phyloP scores from a whole-genome alignment of 2,329 filamentous ascomycete genomes.

The Neofusicoccum laricinum region DNA sequence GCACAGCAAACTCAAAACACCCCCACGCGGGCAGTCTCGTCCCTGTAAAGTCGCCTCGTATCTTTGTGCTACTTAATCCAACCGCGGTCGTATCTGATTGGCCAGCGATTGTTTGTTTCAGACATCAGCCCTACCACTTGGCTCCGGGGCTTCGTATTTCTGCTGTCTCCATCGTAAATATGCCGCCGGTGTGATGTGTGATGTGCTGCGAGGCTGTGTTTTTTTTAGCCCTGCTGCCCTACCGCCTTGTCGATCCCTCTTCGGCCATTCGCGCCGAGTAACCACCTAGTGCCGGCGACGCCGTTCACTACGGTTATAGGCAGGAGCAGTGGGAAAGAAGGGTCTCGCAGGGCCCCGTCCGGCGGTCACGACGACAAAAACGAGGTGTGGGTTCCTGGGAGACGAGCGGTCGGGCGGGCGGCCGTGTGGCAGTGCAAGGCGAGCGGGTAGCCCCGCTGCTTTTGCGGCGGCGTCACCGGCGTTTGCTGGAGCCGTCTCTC shows the following conservation, averaged over 20 bases:
- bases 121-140: conserved; percentile 6
- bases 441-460: background rate
- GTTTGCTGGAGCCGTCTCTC: too few relatives aligned
- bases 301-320: conserved; percentile 2
- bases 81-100: background rate
- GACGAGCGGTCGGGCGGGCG: background rate
- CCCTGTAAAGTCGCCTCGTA: background rate
- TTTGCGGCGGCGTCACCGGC: background rate
- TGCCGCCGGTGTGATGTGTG: background rate
- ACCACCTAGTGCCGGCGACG: background rate
- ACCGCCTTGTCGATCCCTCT: background rate
- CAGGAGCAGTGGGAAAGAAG: background rate
- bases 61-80: background rate
- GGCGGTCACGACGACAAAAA: background rate
- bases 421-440: conserved; percentile 9
- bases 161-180: background rate
- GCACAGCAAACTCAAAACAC: too few relatives aligned
- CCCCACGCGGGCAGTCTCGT: too few relatives aligned
- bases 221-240: background rate
- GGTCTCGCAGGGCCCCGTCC: background rate
- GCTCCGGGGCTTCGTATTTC: background rate
- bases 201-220: background rate
- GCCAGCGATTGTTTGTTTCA: background rate
- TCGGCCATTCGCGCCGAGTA: background rate
- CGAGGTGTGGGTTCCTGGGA: background rate